Conservation (phyloP, 805 yeast species). For the Schizosaccharomyces lindneri region DNA sequence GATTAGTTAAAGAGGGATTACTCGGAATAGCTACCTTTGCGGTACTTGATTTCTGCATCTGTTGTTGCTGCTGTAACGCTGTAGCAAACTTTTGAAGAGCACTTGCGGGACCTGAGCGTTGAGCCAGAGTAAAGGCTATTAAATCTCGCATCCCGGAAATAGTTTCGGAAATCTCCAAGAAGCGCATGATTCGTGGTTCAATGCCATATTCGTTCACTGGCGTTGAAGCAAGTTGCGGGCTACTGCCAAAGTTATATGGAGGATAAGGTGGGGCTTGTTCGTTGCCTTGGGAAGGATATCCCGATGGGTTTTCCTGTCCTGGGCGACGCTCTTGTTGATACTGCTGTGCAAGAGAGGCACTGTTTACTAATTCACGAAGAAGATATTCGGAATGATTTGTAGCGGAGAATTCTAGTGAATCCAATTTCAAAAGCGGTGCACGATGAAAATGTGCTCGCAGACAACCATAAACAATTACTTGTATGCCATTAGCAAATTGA, state of each 20-base stretch:
- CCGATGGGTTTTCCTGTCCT: too few relatives aligned
- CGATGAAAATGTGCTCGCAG: background rate
- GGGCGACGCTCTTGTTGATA: too few relatives aligned
- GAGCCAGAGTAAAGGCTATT: background rate
- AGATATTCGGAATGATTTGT: background rate
- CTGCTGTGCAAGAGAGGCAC: background rate
- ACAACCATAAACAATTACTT: background rate
- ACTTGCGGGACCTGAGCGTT: background rate
- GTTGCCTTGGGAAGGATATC: too few relatives aligned
- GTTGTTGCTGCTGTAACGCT: background rate
- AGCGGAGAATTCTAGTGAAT: background rate
- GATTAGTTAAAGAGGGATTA: background rate
- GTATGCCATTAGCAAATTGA: background rate
- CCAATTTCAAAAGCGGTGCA: background rate
- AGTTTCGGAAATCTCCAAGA: background rate
- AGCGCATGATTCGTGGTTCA: background rate
- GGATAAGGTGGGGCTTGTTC: too few relatives aligned
- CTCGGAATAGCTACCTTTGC: background rate
- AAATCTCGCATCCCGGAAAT: constrained; percentile 1
- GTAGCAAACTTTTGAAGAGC: background rate
- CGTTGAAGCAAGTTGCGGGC: background rate
- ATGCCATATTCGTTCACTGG: background rate
- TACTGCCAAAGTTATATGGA: too few relatives aligned
- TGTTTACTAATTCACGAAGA: background rate
- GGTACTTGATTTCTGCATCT: background rate